These are phyloP conservation scores for Myochromella boudieri DNA, from an alignment of 768 basidiomycete genomes.

Conservation along the genomic window DNA sequence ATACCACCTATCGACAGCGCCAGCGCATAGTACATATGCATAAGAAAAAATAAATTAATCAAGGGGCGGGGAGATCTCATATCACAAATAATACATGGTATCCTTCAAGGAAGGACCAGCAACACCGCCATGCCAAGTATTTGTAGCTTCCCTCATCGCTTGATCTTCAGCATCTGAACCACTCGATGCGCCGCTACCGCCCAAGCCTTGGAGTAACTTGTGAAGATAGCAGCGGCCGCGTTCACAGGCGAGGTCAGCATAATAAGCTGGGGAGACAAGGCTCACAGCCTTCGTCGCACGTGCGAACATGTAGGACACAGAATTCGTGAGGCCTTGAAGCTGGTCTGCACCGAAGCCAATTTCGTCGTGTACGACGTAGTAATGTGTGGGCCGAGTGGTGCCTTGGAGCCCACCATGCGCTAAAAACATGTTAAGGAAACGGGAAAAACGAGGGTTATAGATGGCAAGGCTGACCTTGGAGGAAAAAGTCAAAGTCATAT, in stretches of 20 bases:
- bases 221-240: constrained; percentile 74
- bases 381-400: constrained; percentile 74
- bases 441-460: neutral
- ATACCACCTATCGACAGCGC: too few species aligned
- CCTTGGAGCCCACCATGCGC: constrained; percentile 79
- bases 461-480: constrained; percentile 48
- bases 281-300: constrained; percentile 88
- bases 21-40: too few species aligned
- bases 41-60: too few species aligned
- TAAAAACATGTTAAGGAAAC: constrained; percentile 22
- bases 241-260: constrained; percentile 69
- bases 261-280: constrained; percentile 79
- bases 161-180: constrained; percentile 49
- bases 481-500: constrained; percentile 65
- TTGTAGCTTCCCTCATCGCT: constrained; percentile 51
- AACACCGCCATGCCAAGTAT: constrained; percentile 59
- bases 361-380: constrained; percentile 82
- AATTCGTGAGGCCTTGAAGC: constrained; percentile 69
- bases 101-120: constrained; percentile 49
- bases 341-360: constrained; percentile 66
- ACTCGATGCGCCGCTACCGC: constrained; percentile 32
- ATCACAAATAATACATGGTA: constrained; percentile 76
- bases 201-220: constrained; percentile 59
- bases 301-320: constrained; percentile 76
- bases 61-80: too few species aligned